Evolutionary conservation across 23 red algal species (phyloP).

Genomic region (Gracilaria caudata): DNA sequence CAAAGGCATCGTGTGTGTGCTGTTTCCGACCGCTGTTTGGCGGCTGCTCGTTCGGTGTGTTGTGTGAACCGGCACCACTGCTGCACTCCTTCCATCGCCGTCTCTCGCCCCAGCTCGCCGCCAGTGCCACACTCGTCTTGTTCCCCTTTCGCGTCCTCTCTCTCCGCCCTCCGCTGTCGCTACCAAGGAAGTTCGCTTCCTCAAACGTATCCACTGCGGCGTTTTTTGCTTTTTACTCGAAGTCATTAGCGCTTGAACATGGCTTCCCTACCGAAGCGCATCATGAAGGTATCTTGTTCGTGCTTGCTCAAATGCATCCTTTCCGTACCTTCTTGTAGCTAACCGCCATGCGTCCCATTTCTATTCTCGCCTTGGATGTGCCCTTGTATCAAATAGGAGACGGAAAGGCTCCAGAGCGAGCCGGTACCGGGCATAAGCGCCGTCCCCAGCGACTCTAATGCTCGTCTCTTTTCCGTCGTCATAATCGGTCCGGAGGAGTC

Average conservation of each 20-base stretch:
- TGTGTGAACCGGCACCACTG: too few relatives aligned
- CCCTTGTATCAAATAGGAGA: constrained; percentile 58
- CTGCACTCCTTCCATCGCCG: too few relatives aligned
- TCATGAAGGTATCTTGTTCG: constrained; percentile 48
- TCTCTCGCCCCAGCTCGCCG: too few relatives aligned
- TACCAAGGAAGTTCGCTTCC: not conserved
- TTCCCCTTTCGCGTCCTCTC: not conserved
- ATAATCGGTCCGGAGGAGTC: constrained; percentile 91
- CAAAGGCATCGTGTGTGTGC: not conserved
- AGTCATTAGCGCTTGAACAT: not conserved
- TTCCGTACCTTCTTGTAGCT: not conserved
- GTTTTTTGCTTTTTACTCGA: not conserved
- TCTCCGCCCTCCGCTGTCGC: not conserved
- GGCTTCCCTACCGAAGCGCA: constrained; percentile 63
- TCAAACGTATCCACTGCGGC: not conserved
- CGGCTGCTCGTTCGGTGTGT: too few relatives aligned
- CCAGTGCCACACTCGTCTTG: not conserved
- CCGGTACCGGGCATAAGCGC: constrained; percentile 92
- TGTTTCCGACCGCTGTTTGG: not conserved
- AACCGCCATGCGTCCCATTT: not conserved
- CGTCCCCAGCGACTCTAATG: constrained; percentile 90
- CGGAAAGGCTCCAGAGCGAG: constrained; percentile 76
- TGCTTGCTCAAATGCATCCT: not conserved
- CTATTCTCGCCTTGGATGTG: not conserved
- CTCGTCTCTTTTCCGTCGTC: constrained; percentile 93